phyloP scores from a whole-genome alignment of 1,284 basidiomycete genomes.

The Naganishia sp. region DNA sequence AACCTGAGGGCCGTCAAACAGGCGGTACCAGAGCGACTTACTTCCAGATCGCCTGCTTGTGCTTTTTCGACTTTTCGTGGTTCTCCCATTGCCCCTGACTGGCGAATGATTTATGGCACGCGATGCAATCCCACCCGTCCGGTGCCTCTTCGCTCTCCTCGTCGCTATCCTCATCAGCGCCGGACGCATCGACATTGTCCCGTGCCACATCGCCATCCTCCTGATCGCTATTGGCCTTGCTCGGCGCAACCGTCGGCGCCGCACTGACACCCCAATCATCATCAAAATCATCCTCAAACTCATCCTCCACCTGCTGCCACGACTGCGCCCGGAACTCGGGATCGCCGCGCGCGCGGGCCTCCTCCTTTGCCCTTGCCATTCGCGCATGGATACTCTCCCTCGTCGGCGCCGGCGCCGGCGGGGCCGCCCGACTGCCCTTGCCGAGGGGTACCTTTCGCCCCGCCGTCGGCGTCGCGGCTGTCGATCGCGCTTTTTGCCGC shows the following conservation, averaged over 20 bases:
- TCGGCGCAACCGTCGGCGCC: slow-evolving; percentile 21
- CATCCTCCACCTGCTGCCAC: slow-evolving; percentile 45
- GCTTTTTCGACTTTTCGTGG: slow-evolving; percentile 95
- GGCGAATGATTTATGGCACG: slow-evolving; percentile 85
- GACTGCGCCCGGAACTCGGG: slow-evolving; percentile 42
- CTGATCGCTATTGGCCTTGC: slow-evolving; percentile 43
- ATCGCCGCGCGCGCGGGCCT: slow-evolving; percentile 39
- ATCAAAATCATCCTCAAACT: slow-evolving; percentile 33
- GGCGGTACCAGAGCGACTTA: slow-evolving; percentile 38
- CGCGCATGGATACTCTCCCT: slow-evolving; percentile 37
- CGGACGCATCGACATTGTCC: slow-evolving; percentile 59
- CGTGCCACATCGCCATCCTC: slow-evolving; percentile 29
- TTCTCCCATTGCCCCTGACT: slow-evolving; percentile 94
- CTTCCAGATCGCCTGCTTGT: slow-evolving; percentile 80
- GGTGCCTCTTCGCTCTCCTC: slow-evolving; percentile 44
- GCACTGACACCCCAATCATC: slow-evolving; percentile 30
- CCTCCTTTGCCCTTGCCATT: slow-evolving; percentile 38
- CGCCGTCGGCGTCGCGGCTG: slow-evolving; percentile 34
- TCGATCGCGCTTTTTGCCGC: slow-evolving; percentile 56
- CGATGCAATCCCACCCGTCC: slow-evolving; percentile 83
- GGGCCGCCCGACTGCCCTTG: slow-evolving; percentile 25
- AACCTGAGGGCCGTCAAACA: neutral
- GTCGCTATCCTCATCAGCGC: slow-evolving; percentile 61
- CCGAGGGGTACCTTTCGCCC: slow-evolving; percentile 28
- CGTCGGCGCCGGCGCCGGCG: neutral